Percentiles rank a stretch among this genome's conserved stretches.
Conservation (phyloP, 495 filamentous ascomycete species). For the Trichoderma orchidacearum region DNA sequence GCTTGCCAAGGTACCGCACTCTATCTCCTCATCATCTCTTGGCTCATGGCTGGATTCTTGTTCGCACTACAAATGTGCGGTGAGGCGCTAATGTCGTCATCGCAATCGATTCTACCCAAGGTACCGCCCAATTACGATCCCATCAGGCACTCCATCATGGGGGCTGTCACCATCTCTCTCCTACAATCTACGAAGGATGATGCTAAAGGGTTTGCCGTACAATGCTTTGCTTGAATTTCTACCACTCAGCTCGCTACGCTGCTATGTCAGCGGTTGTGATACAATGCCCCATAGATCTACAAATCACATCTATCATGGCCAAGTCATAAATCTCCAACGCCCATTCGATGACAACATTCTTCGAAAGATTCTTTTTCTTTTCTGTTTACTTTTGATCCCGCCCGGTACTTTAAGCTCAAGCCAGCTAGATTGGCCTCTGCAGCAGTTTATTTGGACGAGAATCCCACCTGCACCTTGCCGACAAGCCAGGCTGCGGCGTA, state of each 20-base stretch:
- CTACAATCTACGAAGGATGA: neutral
- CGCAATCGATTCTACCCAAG: neutral
- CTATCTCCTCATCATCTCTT: too few relatives aligned
- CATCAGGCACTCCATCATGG: neutral
- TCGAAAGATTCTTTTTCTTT: slow-evolving; percentile 8
- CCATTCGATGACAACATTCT: neutral
- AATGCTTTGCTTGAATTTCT: neutral
- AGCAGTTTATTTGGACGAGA: slow-evolving; percentile 11
- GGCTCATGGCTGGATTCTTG: neutral
- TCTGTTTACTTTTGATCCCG: slow-evolving; percentile 4
- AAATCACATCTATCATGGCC: neutral
- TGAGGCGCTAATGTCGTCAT: neutral
- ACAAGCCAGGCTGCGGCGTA: slow-evolving; percentile 67
- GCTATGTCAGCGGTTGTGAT: neutral
- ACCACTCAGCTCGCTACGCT: neutral
- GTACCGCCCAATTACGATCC: neutral
- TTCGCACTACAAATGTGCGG: neutral
- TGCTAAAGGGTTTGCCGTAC: neutral
- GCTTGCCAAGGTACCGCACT: too few relatives aligned
- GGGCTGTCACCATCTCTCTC: neutral
- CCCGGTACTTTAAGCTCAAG: too few relatives aligned
- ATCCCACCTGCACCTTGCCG: slow-evolving; percentile 53
- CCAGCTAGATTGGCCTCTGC: too few relatives aligned
- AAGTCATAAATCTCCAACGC: neutral
- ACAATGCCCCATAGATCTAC: neutral